Evolutionary conservation across 441 rosid genomes (phyloP), one percentile per base, ranked within the genome.

Genomic region (Brassica balearica): DNA sequence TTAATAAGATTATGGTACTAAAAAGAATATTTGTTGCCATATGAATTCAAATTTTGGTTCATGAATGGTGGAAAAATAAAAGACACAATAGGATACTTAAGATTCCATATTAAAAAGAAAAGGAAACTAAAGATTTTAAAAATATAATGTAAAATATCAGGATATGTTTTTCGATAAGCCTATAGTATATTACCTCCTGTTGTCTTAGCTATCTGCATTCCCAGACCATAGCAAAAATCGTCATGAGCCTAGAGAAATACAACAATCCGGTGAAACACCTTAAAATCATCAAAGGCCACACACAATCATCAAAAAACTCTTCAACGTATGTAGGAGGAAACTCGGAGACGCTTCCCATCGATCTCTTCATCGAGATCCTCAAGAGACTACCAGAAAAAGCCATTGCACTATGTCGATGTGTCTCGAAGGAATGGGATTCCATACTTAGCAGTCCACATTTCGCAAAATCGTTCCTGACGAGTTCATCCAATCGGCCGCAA

Each of bases 341-440:
- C 29, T 38, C 7, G 22, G 4, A 29, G 6, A 20, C 55, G 7
- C 3, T 74, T n/a, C 38, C 58, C 41, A 5, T 8, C 27, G 72
- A 65, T 36, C 58, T 74, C 41, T 36, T 58, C 65, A 34, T 3
- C 12, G 66, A 66, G 58, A 56, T 56, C 68, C 25, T 74, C 15
- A 8, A 15, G 23, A 53, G 71, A 51, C 8, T 34, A 55, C 23
- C 77, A 0, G 4, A 8, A 0, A 74, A 65, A 23, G 32, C 71
- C 1, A 34, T 74, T 8, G 56, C 77, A 65, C 10, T 53, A 0
- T 74, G 23, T 36, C 65, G 51, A 6, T 53, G 38, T 19, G 38
- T 73, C 8, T 73, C 64, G 3, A 51, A 73, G 65, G 10, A 23
- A 19, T 34, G 64, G 71, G 3, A 1, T 0, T 51, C 36, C 3